A percentile compares a stretch with the other conserved stretches of the same genome.
Evolutionary conservation across 768 basidiomycete species (phyloP).

Genomic region (Lentinula sp.): DNA sequence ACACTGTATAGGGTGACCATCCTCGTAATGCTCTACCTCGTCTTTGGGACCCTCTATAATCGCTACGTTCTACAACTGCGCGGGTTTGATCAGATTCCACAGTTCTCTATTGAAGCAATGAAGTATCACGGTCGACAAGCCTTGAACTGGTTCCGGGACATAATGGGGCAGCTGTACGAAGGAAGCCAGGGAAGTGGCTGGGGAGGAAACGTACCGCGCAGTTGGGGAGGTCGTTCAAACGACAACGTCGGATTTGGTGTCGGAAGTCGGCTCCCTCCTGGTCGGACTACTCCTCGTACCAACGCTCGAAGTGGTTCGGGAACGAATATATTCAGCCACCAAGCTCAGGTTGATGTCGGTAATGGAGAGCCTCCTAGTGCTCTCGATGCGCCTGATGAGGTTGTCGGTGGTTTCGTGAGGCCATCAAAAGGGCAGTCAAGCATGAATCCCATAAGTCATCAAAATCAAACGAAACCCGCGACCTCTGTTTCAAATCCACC

Average conservation of each 20-base stretch:
- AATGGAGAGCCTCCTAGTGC: conserved; percentile 10
- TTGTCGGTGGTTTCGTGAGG: conserved; percentile 12
- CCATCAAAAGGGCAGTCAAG: conserved; percentile 8
- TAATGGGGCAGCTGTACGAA: conserved; percentile 13
- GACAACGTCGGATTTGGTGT: conserved; percentile 9
- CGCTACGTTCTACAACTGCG: conserved; percentile 66
- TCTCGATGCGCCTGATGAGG: conserved; percentile 14
- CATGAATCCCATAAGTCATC: conserved; percentile 14
- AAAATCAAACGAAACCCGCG: conserved; percentile 7
- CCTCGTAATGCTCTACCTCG: conserved; percentile 56
- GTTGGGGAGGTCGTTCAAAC: not conserved
- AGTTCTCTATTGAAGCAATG: conserved; percentile 48
- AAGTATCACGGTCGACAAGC: conserved; percentile 40
- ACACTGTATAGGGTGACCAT: conserved; percentile 40
- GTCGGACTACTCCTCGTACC: conserved; percentile 8
- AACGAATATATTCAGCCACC: conserved; percentile 36
- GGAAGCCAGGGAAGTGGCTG: conserved; percentile 17
- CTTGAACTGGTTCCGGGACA: conserved; percentile 32
- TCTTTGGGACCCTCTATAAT: conserved; percentile 71
- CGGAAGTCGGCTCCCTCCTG: conserved; percentile 8
- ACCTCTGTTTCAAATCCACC: not conserved
- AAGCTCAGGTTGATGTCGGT: conserved; percentile 19
- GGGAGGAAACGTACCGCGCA: conserved; percentile 13
- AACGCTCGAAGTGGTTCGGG: not conserved
- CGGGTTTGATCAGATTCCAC: conserved; percentile 71